These are phyloP conservation scores for Ceratobasidium sp. DNA, from an alignment of 1,284 basidiomycete genomes.

Conservation along the genomic window DNA sequence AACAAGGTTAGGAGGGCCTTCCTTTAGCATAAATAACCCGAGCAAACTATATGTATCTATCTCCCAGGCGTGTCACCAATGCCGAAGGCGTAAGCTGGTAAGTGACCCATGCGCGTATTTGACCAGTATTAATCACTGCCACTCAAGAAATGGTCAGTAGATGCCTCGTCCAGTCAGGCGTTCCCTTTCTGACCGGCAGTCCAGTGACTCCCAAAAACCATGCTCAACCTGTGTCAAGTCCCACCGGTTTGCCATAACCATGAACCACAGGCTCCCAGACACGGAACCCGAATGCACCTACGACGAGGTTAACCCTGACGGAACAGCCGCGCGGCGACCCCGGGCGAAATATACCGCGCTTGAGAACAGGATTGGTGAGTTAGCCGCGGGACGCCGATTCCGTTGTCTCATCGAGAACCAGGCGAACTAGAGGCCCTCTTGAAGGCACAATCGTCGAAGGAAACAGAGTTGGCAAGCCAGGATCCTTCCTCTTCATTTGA, in stretches of 20 bases:
- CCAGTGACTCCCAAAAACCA: constrained; percentile 69
- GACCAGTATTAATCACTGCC: neutral
- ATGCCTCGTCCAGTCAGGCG: constrained; percentile 61
- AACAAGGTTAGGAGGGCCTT: too few species aligned
- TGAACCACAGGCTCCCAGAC: constrained; percentile 67
- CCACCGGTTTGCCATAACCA: constrained; percentile 71
- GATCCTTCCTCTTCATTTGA: constrained; percentile 56
- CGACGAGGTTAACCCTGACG: constrained; percentile 65
- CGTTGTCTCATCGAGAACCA: constrained; percentile 52
- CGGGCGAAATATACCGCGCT: constrained; percentile 69
- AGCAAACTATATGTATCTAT: neutral
- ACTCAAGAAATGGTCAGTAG: constrained; percentile 27
- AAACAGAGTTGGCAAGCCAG: neutral
- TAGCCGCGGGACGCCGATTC: constrained; percentile 35
- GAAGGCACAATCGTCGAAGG: constrained; percentile 45
- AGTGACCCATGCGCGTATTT: neutral
- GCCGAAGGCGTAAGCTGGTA: constrained; percentile 33
- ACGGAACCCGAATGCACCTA: constrained; percentile 74
- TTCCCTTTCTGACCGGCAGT: neutral
- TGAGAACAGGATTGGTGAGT: constrained; percentile 75
- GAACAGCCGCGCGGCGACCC: constrained; percentile 64
- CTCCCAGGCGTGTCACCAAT: constrained; percentile 36
- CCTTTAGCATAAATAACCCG: neutral
- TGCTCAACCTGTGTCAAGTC: constrained; percentile 78
- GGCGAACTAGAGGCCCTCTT: constrained; percentile 72